Evolutionary conservation across 108 stramenopile species (phyloP).

Genomic region (Phaeodactylum tricornutum): DNA sequence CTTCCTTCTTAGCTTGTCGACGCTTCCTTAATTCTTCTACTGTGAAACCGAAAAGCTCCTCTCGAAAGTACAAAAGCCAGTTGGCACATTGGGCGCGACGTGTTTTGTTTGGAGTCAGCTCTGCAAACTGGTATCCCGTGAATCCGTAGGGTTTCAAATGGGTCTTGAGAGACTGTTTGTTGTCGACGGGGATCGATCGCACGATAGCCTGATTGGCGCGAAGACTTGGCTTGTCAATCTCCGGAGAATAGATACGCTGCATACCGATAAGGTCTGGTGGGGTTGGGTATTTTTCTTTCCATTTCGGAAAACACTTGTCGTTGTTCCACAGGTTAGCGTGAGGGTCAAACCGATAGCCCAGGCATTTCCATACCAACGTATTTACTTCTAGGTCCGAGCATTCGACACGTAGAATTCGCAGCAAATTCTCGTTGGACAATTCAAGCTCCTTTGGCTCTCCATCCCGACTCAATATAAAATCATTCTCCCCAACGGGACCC

Average conservation of each 20-base stretch:
- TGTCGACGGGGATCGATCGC: conserved; percentile 57
- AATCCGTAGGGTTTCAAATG: conserved; percentile 77
- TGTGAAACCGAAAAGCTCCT: conserved; percentile 80
- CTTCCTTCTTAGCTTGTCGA: conserved; percentile 42
- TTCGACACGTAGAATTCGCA: conserved; percentile 52
- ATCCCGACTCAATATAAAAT: conserved; percentile 49
- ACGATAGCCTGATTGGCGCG: conserved; percentile 70
- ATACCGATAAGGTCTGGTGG: conserved; percentile 94
- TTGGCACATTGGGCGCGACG: conserved; percentile 89
- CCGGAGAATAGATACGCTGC: conserved; percentile 74
- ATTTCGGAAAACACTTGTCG: conserved; percentile 77
- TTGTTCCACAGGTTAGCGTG: conserved; percentile 44
- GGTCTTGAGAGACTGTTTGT: conserved; percentile 75
- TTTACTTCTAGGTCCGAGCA: conserved; percentile 84
- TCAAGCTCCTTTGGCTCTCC: conserved; percentile 66
- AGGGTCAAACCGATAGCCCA: conserved; percentile 78
- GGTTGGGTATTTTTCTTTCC: conserved; percentile 76
- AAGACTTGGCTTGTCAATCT: conserved; percentile 70
- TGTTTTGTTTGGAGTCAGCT: conserved; percentile 94
- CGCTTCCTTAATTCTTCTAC: conserved; percentile 70
- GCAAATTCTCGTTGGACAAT: conserved; percentile 71
- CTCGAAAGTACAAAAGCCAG: conserved; percentile 83
- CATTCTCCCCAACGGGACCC: conserved; percentile 50
- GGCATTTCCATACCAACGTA: conserved; percentile 89
- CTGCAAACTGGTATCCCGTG: conserved; percentile 67